Conservation (phyloP, 805 yeast genomes). For the Ogataea salicorniae region DNA sequence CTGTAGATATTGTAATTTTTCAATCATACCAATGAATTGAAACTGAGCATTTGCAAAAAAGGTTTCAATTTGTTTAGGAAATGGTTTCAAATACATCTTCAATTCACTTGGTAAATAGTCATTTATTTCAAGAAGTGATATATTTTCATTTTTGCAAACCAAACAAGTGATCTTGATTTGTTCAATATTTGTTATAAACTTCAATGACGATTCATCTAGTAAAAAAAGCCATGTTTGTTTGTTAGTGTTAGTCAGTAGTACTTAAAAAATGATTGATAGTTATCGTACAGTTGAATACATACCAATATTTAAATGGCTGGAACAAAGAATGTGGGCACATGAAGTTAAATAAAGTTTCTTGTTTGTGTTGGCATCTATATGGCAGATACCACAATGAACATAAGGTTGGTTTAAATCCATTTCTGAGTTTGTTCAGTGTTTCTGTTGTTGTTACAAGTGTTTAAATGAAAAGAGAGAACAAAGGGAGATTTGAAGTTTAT, state of each 20-base stretch:
- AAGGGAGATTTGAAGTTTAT: no score
- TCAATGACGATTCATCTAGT: background rate
- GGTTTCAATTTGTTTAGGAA: conserved; percentile 12
- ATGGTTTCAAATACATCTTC: conserved; percentile 11
- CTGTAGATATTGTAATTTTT: conserved; percentile 3
- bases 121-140: conserved; percentile 9
- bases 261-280: no score
- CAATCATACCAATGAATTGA: conserved; percentile 12
- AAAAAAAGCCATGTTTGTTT: background rate
- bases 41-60: conserved; percentile 13
- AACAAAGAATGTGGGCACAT: conserved; percentile 15
- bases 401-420: conserved; percentile 14
- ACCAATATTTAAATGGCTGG: conserved; percentile 10
- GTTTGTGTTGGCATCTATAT: background rate
- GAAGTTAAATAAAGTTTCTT: conserved; percentile 9
- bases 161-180: conserved; percentile 7
- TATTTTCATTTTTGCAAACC: conserved; percentile 5
- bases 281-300: background rate
- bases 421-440: background rate
- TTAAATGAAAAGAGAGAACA: no score
- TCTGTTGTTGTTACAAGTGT: no score
- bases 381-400: conserved; percentile 12
- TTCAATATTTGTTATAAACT: conserved; percentile 1
- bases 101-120: conserved; percentile 12
- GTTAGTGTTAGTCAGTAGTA: no score